Percentiles rank a stretch among this genome's conserved stretches.
phyloP scores from a whole-genome alignment of 208 protist species.

The Endotrypanum monterogeii region DNA sequence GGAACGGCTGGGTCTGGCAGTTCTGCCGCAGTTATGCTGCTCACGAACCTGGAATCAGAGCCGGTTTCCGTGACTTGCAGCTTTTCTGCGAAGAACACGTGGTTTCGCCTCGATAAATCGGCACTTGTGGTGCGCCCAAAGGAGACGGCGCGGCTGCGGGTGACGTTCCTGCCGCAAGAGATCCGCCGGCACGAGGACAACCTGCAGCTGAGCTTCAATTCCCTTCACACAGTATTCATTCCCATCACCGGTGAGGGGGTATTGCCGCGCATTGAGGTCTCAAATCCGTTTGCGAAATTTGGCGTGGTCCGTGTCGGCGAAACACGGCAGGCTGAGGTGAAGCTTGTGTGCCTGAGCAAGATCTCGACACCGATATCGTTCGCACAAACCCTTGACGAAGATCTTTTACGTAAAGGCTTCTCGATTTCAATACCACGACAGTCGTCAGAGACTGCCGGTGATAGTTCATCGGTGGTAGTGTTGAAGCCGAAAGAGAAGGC shows the following conservation, averaged over 20 bases:
- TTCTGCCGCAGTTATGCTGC: conserved; percentile 47
- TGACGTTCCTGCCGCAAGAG: conserved; percentile 91
- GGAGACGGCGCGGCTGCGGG: conserved; percentile 60
- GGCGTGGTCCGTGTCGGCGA: conserved; percentile 87
- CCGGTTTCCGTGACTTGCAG: conserved; percentile 84
- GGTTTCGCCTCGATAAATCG: conserved; percentile 85
- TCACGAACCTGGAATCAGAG: conserved; percentile 93
- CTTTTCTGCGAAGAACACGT: conserved; percentile 74
- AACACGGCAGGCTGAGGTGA: conserved; percentile 57
- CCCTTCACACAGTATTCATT: conserved; percentile 80
- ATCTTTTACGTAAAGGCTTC: conserved; percentile 75
- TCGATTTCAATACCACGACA: conserved; percentile 38
- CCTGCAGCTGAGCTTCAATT: conserved; percentile 95
- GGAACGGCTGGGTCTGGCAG: conserved; percentile 22
- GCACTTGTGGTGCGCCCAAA: conserved; percentile 88
- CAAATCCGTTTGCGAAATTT: conserved; percentile 79
- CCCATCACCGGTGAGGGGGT: conserved; percentile 92
- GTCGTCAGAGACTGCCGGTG: neutral
- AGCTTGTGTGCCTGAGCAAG: conserved; percentile 87
- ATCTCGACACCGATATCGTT: conserved; percentile 85
- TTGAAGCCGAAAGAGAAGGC: conserved; percentile 85
- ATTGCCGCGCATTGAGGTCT: conserved; percentile 87
- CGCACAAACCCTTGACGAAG: conserved; percentile 51
- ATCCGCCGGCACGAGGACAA: conserved; percentile 83
- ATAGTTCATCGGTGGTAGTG: conserved; percentile 29